Evolutionary conservation across 441 rosid species (phyloP), one percentile per base, ranked within the genome.

Genomic region (Pelargonium myrrhifolium): DNA sequence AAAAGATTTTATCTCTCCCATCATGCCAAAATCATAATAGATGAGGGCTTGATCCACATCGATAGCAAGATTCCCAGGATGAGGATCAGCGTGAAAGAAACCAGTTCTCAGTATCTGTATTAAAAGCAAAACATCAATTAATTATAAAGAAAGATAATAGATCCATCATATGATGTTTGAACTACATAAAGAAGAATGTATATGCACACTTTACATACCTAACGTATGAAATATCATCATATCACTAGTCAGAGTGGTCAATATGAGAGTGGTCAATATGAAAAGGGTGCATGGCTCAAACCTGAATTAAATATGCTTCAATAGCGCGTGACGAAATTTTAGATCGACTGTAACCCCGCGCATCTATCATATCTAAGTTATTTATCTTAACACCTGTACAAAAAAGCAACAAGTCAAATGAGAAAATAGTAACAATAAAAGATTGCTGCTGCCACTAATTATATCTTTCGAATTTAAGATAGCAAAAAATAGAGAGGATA

Each of bases 31-130:
- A 78, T 93, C 99, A 70, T 90, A 93, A 77, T 93, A 93, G 72
- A 91, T 91, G 68, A 93, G 75, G 12, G 93, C 63, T 70, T 91
- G 89, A 70, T 91, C 95, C 68, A 71, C 75, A 76, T 91, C 97
- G 49, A 93, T 75, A 14, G 97, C 97, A 14, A 91, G 95, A 74
- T 93, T 93, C 67, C 99, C 97, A 20, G 99, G 99, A 76, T 93
- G 99, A 0, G 99, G 99, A 76, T 91, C 99, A 67, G 99, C 99
- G 67, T 93, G 99, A 78, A 93, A 93, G 83, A 93, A 90, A 45
- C 96, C 98, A 4, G 97, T 90, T 80, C 63, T 90, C 68, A 93
- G 79, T 80, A 93, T 89, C 98, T 90, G 87, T 59, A 73, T 21
- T 18, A 45, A 42, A 22, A 26, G 11, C 62, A 70, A 68, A 70